phyloP scores from a whole-genome alignment of 371 early-diverging fungal species.

The Mucor lusitanicus region DNA sequence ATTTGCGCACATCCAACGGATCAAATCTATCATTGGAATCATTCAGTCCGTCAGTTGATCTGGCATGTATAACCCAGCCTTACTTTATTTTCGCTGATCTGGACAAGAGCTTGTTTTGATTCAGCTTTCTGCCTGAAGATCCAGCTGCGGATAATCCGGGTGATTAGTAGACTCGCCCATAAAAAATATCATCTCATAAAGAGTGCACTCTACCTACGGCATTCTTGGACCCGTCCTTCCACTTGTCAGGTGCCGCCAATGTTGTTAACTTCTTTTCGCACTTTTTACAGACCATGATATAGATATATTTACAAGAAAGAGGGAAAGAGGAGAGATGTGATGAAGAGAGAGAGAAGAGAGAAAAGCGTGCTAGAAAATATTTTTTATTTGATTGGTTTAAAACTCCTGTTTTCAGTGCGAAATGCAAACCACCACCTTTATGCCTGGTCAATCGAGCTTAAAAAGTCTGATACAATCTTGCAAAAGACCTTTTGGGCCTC shows the following conservation, averaged over 20 bases:
- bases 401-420: background rate
- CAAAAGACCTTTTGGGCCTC: slow-evolving; percentile 28
- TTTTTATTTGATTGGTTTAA: background rate
- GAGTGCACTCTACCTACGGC: slow-evolving; percentile 31
- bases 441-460: background rate
- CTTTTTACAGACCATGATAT: slow-evolving; percentile 64
- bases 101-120: slow-evolving; percentile 72
- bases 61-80: background rate
- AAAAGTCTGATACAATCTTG: slow-evolving; percentile 4
- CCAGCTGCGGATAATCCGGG: slow-evolving; percentile 30
- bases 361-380: background rate
- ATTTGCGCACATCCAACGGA: slow-evolving; percentile 59
- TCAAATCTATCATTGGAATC: slow-evolving; percentile 25
- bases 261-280: slow-evolving; percentile 73
- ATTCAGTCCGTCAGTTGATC: background rate
- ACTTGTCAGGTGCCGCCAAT: slow-evolving; percentile 66
- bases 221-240: slow-evolving; percentile 73
- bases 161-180: background rate
- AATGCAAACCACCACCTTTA: background rate
- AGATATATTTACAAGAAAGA: background rate
- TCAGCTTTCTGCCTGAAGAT: slow-evolving; percentile 58
- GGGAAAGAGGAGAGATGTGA: background rate
- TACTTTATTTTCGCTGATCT: slow-evolving; percentile 57
- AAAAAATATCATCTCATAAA: background rate
- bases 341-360: background rate